Conservation (phyloP, 148 eudicot genomes). For the Amaranthus palmeri region DNA sequence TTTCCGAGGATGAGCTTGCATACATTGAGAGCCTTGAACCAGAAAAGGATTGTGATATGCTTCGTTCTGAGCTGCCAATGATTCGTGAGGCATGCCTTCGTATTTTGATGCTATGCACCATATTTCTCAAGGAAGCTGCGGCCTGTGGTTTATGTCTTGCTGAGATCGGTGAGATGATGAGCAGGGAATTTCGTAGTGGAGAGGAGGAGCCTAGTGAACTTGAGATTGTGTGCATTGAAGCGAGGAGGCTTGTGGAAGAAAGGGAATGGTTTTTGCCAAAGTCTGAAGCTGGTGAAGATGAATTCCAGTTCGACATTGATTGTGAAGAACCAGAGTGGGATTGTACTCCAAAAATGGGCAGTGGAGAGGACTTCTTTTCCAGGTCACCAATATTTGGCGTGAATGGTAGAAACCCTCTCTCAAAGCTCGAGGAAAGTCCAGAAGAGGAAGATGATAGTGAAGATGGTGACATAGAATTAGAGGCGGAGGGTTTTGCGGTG, state of each 20-base stretch:
- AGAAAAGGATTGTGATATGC: slow-evolving; percentile 56
- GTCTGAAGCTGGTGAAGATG: slow-evolving; percentile 38
- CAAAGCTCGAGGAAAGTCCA: slow-evolving; percentile 57
- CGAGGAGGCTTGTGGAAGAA: slow-evolving; percentile 57
- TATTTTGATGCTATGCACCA: slow-evolving; percentile 65
- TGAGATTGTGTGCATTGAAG: slow-evolving; percentile 80
- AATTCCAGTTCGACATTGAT: slow-evolving; percentile 55
- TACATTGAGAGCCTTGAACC: slow-evolving; percentile 78
- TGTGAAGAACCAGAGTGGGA: slow-evolving; percentile 58
- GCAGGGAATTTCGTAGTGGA: slow-evolving; percentile 78
- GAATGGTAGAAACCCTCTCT: slow-evolving; percentile 49
- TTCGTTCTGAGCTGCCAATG: slow-evolving; percentile 83
- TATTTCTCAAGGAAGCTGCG: slow-evolving; percentile 93
- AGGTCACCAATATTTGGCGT: slow-evolving; percentile 38
- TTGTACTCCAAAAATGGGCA: slow-evolving; percentile 25
- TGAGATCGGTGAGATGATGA: slow-evolving; percentile 99
- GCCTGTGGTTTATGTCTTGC: slow-evolving; percentile 76
- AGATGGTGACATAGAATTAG: slow-evolving; percentile 31
- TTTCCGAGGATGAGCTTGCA: slow-evolving; percentile 85
- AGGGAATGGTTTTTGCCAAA: slow-evolving; percentile 48
- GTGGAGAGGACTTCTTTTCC: slow-evolving; percentile 30
- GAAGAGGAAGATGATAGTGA: slow-evolving; percentile 69
- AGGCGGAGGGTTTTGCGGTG: slow-evolving; percentile 15
- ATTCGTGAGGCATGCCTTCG: slow-evolving; percentile 92
- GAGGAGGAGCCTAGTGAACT: slow-evolving; percentile 98